phyloP scores from a whole-genome alignment of 306 rosid species.

The Fragaria vesca region DNA sequence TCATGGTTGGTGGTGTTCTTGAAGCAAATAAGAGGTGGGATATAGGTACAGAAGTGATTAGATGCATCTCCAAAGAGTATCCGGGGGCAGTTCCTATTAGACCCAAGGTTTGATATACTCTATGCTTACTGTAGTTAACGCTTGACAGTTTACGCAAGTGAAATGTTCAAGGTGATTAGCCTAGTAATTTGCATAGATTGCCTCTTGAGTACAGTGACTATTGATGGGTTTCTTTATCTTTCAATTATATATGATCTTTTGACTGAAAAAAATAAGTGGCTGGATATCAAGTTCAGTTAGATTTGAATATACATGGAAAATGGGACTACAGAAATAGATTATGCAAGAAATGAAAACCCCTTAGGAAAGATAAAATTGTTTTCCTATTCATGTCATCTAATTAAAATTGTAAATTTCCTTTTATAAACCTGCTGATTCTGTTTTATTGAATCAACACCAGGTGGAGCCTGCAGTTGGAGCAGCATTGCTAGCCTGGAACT shows the following conservation, averaged over 20 bases:
- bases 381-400: not conserved
- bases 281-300: not conserved
- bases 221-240: not conserved
- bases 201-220: not conserved
- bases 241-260: not conserved
- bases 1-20: constrained; percentile 99
- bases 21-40: constrained; percentile 89
- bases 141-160: not conserved
- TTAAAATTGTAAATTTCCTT: not conserved
- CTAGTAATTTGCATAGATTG: not conserved
- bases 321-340: not conserved
- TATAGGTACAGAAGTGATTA: constrained; percentile 77
- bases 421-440: not conserved
- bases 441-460: constrained; percentile 36
- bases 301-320: constrained; percentile 1
- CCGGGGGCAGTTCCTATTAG: constrained; percentile 65
- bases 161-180: not conserved
- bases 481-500: constrained; percentile 88
- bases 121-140: not conserved
- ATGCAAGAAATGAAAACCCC: not conserved
- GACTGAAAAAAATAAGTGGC: not conserved
- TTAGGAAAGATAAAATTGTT: not conserved
- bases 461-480: constrained; percentile 97
- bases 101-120: constrained; percentile 59
- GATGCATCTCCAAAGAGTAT: constrained; percentile 54